Evolutionary conservation across 2,329 filamentous ascomycete genomes (phyloP).

Genomic region (Nannizziopsis barbatae): DNA sequence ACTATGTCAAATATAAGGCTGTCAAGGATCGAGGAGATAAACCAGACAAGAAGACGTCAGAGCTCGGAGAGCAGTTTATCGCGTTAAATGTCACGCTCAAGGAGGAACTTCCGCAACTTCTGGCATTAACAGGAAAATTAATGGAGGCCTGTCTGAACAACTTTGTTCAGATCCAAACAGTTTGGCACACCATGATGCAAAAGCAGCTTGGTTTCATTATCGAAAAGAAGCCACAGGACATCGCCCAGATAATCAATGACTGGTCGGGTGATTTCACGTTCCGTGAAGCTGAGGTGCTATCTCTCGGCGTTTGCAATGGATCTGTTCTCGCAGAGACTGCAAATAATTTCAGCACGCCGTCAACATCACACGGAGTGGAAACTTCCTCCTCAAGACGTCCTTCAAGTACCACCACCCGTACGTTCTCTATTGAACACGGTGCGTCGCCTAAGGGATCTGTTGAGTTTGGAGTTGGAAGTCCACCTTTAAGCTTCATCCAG

Average conservation of each 20-base stretch:
- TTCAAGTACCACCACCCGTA: slow-evolving; percentile 41
- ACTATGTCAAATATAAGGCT: slow-evolving; percentile 72
- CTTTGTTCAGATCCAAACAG: slow-evolving; percentile 71
- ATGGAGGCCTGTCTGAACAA: slow-evolving; percentile 73
- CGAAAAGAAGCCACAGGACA: slow-evolving; percentile 52
- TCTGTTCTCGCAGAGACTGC: slow-evolving; percentile 48
- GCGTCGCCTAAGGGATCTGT: slow-evolving; percentile 52
- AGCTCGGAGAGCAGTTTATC: slow-evolving; percentile 78
- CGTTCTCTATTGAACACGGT: slow-evolving; percentile 53
- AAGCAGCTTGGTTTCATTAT: slow-evolving; percentile 63
- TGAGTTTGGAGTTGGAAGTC: slow-evolving; percentile 54
- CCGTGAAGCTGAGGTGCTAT: slow-evolving; percentile 59
- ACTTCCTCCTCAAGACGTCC: slow-evolving; percentile 38
- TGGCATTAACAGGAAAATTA: slow-evolving; percentile 66
- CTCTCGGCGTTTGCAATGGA: slow-evolving; percentile 69
- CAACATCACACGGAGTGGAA: slow-evolving; percentile 31
- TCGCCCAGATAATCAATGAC: slow-evolving; percentile 61
- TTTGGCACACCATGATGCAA: slow-evolving; percentile 74
- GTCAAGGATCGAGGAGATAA: slow-evolving; percentile 73
- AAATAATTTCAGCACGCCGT: slow-evolving; percentile 48
- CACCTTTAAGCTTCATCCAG: slow-evolving; percentile 23
- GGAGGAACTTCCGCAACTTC: slow-evolving; percentile 78
- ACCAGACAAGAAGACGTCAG: slow-evolving; percentile 70
- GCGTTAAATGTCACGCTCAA: slow-evolving; percentile 89
- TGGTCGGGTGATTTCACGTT: slow-evolving; percentile 72